phyloP scores from a whole-genome alignment of 805 yeast species.

The Sugiyamaella marilandica region DNA sequence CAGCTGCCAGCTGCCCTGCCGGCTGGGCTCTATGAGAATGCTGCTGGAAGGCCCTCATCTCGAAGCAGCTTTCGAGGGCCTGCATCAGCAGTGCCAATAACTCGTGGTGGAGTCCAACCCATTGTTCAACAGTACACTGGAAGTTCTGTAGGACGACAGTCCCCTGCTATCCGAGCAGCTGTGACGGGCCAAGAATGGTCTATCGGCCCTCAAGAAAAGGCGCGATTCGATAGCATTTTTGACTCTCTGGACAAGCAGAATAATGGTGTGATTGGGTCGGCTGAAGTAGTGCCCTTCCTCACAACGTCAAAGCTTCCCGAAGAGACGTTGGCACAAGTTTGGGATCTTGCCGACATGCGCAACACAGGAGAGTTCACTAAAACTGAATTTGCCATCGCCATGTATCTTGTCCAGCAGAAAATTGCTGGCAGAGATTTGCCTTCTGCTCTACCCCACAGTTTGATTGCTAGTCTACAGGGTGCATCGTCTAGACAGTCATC shows the following conservation, averaged over 20 bases:
- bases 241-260: constrained; percentile 66
- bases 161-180: constrained; percentile 8
- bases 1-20: constrained; percentile 53
- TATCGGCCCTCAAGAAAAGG: constrained; percentile 61
- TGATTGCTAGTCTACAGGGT: constrained; percentile 38
- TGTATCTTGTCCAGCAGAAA: constrained; percentile 84
- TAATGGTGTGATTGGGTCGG: constrained; percentile 62
- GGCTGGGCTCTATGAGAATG: constrained; percentile 28
- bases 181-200: constrained; percentile 49
- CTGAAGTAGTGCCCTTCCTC: constrained; percentile 81
- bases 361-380: constrained; percentile 77
- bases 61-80: constrained; percentile 12
- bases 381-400: constrained; percentile 86
- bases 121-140: constrained; percentile 24
- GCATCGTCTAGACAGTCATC: constrained; percentile 32
- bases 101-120: constrained; percentile 1
- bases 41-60: constrained; percentile 34
- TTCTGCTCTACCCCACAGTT: constrained; percentile 62
- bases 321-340: constrained; percentile 69
- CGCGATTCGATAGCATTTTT: constrained; percentile 76
- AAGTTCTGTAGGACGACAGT: constrained; percentile 7
- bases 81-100: constrained; percentile 18
- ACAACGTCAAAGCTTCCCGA: constrained; percentile 84
- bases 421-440: constrained; percentile 78
- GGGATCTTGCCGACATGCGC: constrained; percentile 92